Evolutionary conservation across 148 eudicot species (phyloP), one percentile per base, ranked within the genome.

Genomic region (Drosera capensis): DNA sequence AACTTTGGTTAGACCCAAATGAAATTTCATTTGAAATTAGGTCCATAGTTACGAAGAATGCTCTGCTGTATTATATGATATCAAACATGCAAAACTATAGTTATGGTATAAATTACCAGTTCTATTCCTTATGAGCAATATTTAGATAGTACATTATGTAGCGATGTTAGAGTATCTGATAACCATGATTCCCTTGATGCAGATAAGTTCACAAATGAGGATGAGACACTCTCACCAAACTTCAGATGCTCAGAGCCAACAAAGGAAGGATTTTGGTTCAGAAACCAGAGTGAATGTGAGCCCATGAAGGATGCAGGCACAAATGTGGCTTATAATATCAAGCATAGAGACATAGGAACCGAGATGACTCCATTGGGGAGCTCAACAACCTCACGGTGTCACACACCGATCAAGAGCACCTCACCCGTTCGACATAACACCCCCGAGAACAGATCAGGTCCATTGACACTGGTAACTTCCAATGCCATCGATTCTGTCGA

Each of bases 321-420:
- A 20, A 77, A 76, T 21, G 63, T 63, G 37, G 47, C 57, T 39
- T 58, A 58, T 6, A 78, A 71, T 22, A 9, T 64, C 14, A 54
- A 77, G 49, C 85, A 85, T 58, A 67, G 80, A 50, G 92, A 85
- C 57, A 39, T 73, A 30, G 95, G 95, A 25, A 85, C 92, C 11
- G 95, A 85, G 53, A 85, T 80, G 95, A 80, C 92, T 17, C 92
- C 95, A 1, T 62, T 85, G 25, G 92, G 74, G 11, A 85, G 92
- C 48, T 77, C 78, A 13, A 74, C 83, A 20, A 80, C 92, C 46
- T 85, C 92, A 47, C 70, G 82, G 59, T 85, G 92, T 31, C 78
- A 61, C 28, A 80, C 92, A 20, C 92, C 92, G 4, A 72, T 80
- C 46, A 78, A 42, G 49, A 69, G 70, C 58, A 42, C 63, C 1